A percentile compares a stretch with the other conserved stretches of the same genome.
These are phyloP conservation scores for Aureobasidium pullulans DNA, from an alignment of 2,329 filamentous ascomycete species.

Conservation along the genomic window DNA sequence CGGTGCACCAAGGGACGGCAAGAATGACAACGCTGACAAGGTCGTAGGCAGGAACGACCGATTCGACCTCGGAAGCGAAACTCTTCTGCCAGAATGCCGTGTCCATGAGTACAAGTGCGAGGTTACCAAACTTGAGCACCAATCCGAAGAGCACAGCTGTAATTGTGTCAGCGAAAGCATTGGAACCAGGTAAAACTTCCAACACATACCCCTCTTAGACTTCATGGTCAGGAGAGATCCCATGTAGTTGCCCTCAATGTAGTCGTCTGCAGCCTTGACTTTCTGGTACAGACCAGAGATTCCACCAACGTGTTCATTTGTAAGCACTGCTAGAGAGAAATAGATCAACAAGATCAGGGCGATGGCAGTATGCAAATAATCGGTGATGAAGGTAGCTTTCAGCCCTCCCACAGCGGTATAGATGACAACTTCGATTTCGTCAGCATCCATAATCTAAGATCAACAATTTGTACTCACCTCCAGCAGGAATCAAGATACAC, in stretches of 20 bases:
- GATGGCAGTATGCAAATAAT: slow-evolving; percentile 43
- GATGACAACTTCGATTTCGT: slow-evolving; percentile 31
- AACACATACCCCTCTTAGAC: slow-evolving; percentile 33
- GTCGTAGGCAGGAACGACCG: slow-evolving; percentile 42
- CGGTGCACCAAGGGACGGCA: slow-evolving; percentile 41
- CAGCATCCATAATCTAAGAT: background rate
- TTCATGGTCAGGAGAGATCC: slow-evolving; percentile 45
- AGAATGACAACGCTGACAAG: slow-evolving; percentile 40
- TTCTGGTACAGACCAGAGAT: slow-evolving; percentile 41
- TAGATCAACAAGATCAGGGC: slow-evolving; percentile 41
- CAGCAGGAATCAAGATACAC: slow-evolving; percentile 39
- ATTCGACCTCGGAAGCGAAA: slow-evolving; percentile 41
- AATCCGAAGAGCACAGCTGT: slow-evolving; percentile 33
- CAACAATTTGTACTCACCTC: slow-evolving; percentile 28
- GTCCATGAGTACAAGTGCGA: slow-evolving; percentile 45
- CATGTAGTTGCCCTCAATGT: slow-evolving; percentile 39
- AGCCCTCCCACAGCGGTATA: slow-evolving; percentile 44
- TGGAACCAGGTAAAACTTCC: background rate
- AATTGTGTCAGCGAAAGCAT: background rate
- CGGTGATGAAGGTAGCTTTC: slow-evolving; percentile 44
- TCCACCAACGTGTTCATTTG: slow-evolving; percentile 36
- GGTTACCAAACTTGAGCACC: slow-evolving; percentile 43
- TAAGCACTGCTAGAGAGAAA: slow-evolving; percentile 40
- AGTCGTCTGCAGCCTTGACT: slow-evolving; percentile 36
- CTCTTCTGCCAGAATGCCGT: slow-evolving; percentile 49